Evolutionary conservation across 176 grass and related monocot genomes (phyloP).

Genomic region (Triticum turgidum): DNA sequence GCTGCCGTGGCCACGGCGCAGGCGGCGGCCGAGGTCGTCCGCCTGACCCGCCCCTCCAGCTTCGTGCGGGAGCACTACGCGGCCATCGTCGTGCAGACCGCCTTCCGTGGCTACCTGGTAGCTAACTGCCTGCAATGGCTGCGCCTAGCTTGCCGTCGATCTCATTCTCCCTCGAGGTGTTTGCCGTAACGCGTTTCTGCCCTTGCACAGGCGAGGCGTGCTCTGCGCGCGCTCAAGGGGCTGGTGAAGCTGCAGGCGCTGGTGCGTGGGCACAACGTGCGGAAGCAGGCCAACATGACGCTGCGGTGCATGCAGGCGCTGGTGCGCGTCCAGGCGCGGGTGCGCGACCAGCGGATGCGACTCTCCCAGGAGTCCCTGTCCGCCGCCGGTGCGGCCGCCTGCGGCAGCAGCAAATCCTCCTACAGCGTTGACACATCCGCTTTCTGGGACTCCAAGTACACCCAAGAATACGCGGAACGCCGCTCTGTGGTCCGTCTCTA

Average conservation of each 20-base stretch:
- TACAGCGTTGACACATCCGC: constrained; percentile 72
- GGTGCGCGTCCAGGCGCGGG: constrained; percentile 77
- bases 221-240: constrained; percentile 75
- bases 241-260: constrained; percentile 96
- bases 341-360: constrained; percentile 81
- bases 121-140: not conserved
- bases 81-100: constrained; percentile 73
- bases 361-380: constrained; percentile 66
- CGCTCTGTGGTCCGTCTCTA: constrained; percentile 60
- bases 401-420: constrained; percentile 79
- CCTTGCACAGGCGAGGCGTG: constrained; percentile 56
- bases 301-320: constrained; percentile 97
- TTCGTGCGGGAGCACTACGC: constrained; percentile 60
- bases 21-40: constrained; percentile 84
- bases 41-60: constrained; percentile 51
- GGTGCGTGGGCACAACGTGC: constrained; percentile 93
- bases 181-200: not conserved
- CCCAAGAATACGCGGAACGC: constrained; percentile 71
- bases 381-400: not conserved
- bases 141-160: not conserved
- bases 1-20: constrained; percentile 84
- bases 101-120: constrained; percentile 87
- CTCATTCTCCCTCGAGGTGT: not conserved
- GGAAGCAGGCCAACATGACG: constrained; percentile 96
- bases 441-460: constrained; percentile 76